These are phyloP conservation scores for Fomitopsis schrenkii DNA, from an alignment of 1,284 basidiomycete species.

Conservation along the genomic window DNA sequence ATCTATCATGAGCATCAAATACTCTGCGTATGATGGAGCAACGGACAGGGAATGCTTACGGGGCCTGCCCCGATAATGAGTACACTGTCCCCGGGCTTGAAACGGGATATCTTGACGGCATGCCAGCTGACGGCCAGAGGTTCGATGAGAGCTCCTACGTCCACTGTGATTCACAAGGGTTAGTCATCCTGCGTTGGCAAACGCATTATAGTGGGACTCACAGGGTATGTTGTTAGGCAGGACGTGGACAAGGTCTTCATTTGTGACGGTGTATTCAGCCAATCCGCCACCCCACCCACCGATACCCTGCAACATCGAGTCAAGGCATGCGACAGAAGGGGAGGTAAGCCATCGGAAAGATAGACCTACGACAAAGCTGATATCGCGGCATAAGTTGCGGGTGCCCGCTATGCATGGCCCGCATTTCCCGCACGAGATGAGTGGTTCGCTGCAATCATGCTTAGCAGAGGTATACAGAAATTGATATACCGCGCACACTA, in stretches of 20 bases:
- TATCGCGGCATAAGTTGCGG: slow-evolving; percentile 20
- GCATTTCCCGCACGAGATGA: slow-evolving; percentile 24
- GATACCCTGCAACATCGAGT: slow-evolving; percentile 11
- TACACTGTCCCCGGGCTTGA: slow-evolving; percentile 23
- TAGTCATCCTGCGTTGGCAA: neutral
- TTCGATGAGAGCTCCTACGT: slow-evolving; percentile 29
- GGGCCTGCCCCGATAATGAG: slow-evolving; percentile 31
- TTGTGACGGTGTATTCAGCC: slow-evolving; percentile 25
- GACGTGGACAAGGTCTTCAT: slow-evolving; percentile 22
- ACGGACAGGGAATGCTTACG: slow-evolving; percentile 11
- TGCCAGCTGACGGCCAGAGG: slow-evolving; percentile 31
- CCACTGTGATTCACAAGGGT: slow-evolving; percentile 11
- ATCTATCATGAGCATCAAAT: slow-evolving; percentile 12
- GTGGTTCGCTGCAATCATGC: slow-evolving; percentile 21
- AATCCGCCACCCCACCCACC: slow-evolving; percentile 23
- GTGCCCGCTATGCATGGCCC: slow-evolving; percentile 9
- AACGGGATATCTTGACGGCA: slow-evolving; percentile 24
- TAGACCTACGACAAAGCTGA: slow-evolving; percentile 22
- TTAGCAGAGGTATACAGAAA: neutral
- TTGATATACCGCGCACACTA: slow-evolving; percentile 20
- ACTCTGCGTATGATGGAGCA: neutral
- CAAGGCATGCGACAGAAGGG: neutral
- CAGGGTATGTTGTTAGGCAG: slow-evolving; percentile 23
- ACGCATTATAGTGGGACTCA: slow-evolving; percentile 1
- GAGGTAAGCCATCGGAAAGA: neutral